phyloP scores from a whole-genome alignment of 2,329 filamentous ascomycete species.

The Neurospora sp. region DNA sequence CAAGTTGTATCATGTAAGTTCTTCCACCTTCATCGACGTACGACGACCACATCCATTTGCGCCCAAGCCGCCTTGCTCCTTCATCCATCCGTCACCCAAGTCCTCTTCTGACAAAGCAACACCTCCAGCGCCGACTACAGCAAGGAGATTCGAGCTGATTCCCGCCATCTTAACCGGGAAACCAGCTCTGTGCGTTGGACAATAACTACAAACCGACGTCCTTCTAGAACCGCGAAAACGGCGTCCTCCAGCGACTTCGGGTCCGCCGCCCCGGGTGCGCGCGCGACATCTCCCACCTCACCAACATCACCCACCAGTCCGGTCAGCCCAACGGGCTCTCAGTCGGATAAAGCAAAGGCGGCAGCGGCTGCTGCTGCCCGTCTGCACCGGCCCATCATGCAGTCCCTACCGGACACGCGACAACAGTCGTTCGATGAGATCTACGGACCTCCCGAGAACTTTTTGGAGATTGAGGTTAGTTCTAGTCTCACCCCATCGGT shows the following conservation, averaged over 20 bases:
- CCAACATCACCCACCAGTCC: constrained; percentile 17
- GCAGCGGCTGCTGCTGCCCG: constrained; percentile 23
- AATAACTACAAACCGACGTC: neutral
- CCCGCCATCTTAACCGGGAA: neutral
- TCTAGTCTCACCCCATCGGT: neutral
- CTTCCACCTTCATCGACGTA: neutral
- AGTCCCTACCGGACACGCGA: constrained; percentile 62
- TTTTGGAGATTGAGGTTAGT: constrained; percentile 88
- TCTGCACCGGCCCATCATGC: constrained; percentile 45
- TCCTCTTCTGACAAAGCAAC: neutral
- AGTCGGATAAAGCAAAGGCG: constrained; percentile 8
- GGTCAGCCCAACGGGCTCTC: constrained; percentile 1
- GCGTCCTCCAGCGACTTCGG: constrained; percentile 28
- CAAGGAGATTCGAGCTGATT: neutral
- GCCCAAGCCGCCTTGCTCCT: neutral
- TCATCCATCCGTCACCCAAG: neutral
- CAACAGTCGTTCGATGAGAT: constrained; percentile 98
- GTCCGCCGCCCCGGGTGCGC: constrained; percentile 22
- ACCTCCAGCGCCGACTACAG: neutral
- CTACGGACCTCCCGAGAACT: constrained; percentile 97
- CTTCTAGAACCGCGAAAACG: constrained; percentile 30
- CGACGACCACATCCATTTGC: neutral
- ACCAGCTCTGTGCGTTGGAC: neutral
- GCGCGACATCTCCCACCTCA: constrained; percentile 15
- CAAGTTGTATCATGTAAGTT: neutral